Evolutionary conservation across 2,329 filamentous ascomycete species (phyloP), one percentile per base, ranked within the genome.

Genomic region (Neofusicoccum parvum): DNA sequence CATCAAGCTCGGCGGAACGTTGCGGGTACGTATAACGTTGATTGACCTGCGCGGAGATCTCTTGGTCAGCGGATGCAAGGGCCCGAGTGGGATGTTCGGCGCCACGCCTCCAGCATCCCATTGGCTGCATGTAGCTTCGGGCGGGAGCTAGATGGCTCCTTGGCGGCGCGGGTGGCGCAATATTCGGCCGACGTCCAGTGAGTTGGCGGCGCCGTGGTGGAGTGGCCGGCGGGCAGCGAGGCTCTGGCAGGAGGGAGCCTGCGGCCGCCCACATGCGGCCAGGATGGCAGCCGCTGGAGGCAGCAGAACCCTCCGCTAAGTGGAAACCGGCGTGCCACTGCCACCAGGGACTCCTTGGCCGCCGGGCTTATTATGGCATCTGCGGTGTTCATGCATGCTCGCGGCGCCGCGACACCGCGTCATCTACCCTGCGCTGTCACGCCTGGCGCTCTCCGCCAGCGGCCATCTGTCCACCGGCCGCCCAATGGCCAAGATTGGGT

Each of bases 1-100:
- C 15, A 37, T 15, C 32, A 37, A 53, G 34, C 32, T 53, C 50
- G 34, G n/a, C 32, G 32, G 50, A 53, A 53, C 32, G 50, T 39
- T 53, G 50, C 50, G 50, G 50, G 34, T 53, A 39, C 32, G 50
- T 53, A 39, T 53, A 53, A 23, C 50, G 50, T 53, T 37, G 50
- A 37, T 53, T n/a, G 34, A 34, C 50, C 34, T 11, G 50, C 11
- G 34, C 34, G 32, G 50, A 53, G 50, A 37, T 37, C 50, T 37
- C 32, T 53, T 53, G 32, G 15, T 53, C 3, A 34, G 23, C 34
- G 14, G 11, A 53, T 39, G 50, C 50, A 37, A 51, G 27, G 48
- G 48, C 48, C 48, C 48, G 48, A 10, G 48, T 23, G 23, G 23
- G 23, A 23, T 23, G 23, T 23, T 23, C 48, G 48, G 49, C 49